Evolutionary conservation across 805 yeast genomes (phyloP), one percentile per base, ranked within the genome.

Genomic region (Pichia manshurica): DNA sequence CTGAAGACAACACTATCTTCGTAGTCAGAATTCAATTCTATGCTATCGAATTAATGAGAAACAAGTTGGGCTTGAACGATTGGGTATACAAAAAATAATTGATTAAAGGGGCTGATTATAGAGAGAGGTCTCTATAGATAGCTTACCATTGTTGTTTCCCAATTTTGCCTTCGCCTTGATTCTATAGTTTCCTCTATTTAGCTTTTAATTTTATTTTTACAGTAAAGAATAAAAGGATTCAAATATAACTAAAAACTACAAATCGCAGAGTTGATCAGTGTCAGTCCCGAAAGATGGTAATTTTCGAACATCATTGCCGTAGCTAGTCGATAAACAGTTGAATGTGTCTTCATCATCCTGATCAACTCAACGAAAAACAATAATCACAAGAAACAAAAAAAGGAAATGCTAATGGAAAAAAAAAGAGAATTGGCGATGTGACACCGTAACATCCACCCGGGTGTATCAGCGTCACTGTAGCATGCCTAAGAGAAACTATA

Each of bases 1-100:
- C 79, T 42, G 87, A 91, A 69, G 78, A 81, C 40, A 81, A 84
- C 49, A 87, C 98, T 40, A 85, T 89, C 45, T 91, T 93, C 58
- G 96, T 74, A 10, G 93, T 91, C 50, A 82, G 98, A 71, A 79
- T 91, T 63, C 98, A 93, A 70, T 93, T 93, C 65, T 86, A 90
- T 60, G 96, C 96, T 47, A 77, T 89, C 62, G 99, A 93, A 73
- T 84, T 93, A 54, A 88, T 87, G 51, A 84, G 99, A 77, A 93
- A 93, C 72, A 86, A 81, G 66, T 76, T 76, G 55, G 96, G 96
- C 33, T 75, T 86, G 60, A 93, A 93, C 70, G 96, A 93, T 70
- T 93, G 99, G 99, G 75, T 81, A 47, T 67, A 64, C 48, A 69
- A 69, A 52, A 64, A 70, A 38, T 45, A 53, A 25, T 7, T 10